Percentiles rank a stretch among this genome's conserved stretches.
Evolutionary conservation across 768 basidiomycete species (phyloP).

Genomic region (Xerocomellus amylosporus): DNA sequence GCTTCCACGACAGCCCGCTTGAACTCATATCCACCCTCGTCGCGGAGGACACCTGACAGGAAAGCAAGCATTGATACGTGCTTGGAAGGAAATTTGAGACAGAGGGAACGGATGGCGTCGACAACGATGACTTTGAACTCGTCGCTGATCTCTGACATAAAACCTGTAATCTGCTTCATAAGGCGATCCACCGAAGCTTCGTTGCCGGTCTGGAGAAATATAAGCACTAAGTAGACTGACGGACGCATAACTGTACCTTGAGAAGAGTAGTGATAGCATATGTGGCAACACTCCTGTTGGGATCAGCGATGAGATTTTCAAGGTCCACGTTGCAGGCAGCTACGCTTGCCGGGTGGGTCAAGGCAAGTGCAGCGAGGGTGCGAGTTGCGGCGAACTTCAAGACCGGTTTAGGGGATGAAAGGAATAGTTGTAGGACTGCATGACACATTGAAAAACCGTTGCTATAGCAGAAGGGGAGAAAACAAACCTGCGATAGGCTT

Average conservation of each 20-base stretch:
- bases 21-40: constrained; percentile 99
- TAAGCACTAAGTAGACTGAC: neutral
- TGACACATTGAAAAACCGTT: constrained; percentile 6
- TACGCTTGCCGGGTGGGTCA: constrained; percentile 83
- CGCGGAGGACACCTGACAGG: constrained; percentile 92
- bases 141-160: constrained; percentile 99
- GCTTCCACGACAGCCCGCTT: constrained; percentile 99
- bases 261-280: constrained; percentile 98
- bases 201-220: constrained; percentile 79
- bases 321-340: constrained; percentile 94
- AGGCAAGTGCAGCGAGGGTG: constrained; percentile 85
- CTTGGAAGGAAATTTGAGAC: constrained; percentile 97
- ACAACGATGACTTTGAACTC: constrained; percentile 99
- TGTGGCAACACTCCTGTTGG: constrained; percentile 94
- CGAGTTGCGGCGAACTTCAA: constrained; percentile 98
- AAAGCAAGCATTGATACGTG: constrained; percentile 97
- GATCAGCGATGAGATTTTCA: constrained; percentile 93
- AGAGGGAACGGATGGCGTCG: constrained; percentile 95
- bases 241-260: constrained; percentile 53
- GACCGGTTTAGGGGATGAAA: constrained; percentile 91
- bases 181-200: constrained; percentile 98
- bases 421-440: constrained; percentile 89
- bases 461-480: neutral
- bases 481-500: constrained; percentile 83
- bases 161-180: constrained; percentile 98